These are phyloP conservation scores for Talaromyces atroroseus DNA, from an alignment of 2,329 filamentous ascomycete species.

Conservation along the genomic window DNA sequence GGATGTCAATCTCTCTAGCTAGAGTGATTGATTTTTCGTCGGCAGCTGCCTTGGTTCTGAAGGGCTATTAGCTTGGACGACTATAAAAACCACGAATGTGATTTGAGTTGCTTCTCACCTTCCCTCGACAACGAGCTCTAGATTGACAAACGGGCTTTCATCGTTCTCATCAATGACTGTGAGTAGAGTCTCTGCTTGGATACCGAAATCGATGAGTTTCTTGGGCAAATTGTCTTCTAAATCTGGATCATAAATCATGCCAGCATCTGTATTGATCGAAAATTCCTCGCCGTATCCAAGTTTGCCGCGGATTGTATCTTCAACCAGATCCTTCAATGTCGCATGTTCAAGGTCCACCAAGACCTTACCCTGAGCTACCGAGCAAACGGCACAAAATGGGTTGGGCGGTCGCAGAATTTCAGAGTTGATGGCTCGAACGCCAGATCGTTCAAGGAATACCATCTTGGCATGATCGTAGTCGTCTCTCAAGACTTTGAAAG, in stretches of 20 bases:
- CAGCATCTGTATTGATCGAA: constrained; percentile 66
- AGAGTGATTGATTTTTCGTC: constrained; percentile 39
- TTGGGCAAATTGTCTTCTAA: constrained; percentile 79
- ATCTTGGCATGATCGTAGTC: constrained; percentile 59
- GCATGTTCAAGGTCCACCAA: constrained; percentile 64
- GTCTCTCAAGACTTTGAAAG: constrained; percentile 79
- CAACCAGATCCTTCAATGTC: constrained; percentile 73
- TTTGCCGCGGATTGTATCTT: constrained; percentile 63
- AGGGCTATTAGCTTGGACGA: constrained; percentile 14
- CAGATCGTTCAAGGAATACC: constrained; percentile 70
- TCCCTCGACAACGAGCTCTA: constrained; percentile 56
- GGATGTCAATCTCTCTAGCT: constrained; percentile 40
- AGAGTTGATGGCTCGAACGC: constrained; percentile 54
- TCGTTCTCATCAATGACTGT: constrained; percentile 81
- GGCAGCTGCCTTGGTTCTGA: constrained; percentile 25
- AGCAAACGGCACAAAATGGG: constrained; percentile 76
- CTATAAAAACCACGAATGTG: neutral
- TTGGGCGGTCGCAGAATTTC: constrained; percentile 61
- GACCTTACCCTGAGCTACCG: constrained; percentile 63
- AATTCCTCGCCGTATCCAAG: constrained; percentile 79
- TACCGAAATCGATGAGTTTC: constrained; percentile 70
- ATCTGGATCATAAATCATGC: constrained; percentile 83
- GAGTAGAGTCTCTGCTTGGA: constrained; percentile 68
- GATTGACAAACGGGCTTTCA: constrained; percentile 62
- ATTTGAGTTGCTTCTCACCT: constrained; percentile 20